These are phyloP conservation scores for Komagataella phaffii DNA, from an alignment of 805 yeast species.

Conservation along the genomic window DNA sequence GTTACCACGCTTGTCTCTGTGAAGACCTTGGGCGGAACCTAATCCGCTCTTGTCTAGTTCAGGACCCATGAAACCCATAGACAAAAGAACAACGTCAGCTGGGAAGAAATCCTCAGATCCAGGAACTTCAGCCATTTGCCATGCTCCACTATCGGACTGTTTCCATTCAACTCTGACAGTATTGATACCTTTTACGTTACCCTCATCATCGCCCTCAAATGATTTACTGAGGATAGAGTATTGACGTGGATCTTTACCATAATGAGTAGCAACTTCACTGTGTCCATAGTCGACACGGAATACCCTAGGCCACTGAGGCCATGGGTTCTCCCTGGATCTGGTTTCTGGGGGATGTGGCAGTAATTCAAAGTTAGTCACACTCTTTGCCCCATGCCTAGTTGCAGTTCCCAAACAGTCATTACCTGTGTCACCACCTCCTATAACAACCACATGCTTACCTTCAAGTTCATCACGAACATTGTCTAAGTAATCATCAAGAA, in stretches of 20 bases:
- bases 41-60: slow-evolving; percentile 47
- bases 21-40: slow-evolving; percentile 18
- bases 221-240: slow-evolving; percentile 92
- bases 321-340: slow-evolving; percentile 90
- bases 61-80: slow-evolving; percentile 98
- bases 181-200: slow-evolving; percentile 89
- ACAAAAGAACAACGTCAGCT: slow-evolving; percentile 84
- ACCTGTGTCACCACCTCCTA: slow-evolving; percentile 99
- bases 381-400: slow-evolving; percentile 92
- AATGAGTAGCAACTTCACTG: slow-evolving; percentile 85
- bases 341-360: slow-evolving; percentile 82
- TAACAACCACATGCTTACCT: slow-evolving; percentile 88
- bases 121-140: slow-evolving; percentile 98
- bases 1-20: slow-evolving; percentile 71
- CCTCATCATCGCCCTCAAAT: slow-evolving; percentile 88
- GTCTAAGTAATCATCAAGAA: slow-evolving; percentile 69
- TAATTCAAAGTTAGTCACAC: slow-evolving; percentile 87
- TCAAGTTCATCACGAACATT: slow-evolving; percentile 56
- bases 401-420: slow-evolving; percentile 97
- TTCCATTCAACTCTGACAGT: slow-evolving; percentile 98
- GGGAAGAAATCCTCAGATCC: slow-evolving; percentile 89
- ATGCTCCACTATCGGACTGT: slow-evolving; percentile 86
- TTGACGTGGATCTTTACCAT: slow-evolving; percentile 96
- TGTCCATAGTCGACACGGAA: slow-evolving; percentile 98
- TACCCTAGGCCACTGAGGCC: slow-evolving; percentile 99